A percentile compares a stretch with the other conserved stretches of the same genome.
Conservation (phyloP, 768 basidiomycete species). For the Saitozyma podzolica region DNA sequence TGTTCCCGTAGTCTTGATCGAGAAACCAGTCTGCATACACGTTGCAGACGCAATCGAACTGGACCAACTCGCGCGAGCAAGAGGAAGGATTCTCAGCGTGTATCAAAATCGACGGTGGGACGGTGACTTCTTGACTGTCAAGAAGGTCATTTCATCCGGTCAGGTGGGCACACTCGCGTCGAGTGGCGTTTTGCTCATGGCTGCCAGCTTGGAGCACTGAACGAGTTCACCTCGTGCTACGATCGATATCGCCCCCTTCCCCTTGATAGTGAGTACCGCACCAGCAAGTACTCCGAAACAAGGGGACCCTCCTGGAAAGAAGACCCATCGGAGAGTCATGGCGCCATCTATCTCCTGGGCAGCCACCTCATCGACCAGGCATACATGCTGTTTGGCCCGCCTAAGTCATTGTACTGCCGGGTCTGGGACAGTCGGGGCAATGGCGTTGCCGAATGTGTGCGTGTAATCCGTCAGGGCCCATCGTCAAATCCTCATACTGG, state of each 20-base stretch:
- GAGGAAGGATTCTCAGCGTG: constrained; percentile 16
- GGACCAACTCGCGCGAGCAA: constrained; percentile 16
- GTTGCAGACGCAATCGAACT: constrained; percentile 10
- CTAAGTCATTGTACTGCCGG: constrained; percentile 1
- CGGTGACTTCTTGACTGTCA: constrained; percentile 25
- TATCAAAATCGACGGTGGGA: constrained; percentile 35
- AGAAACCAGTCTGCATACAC: constrained; percentile 11
- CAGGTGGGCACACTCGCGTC: neutral
- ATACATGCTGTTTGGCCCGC: constrained; percentile 8
- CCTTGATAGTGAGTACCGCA: no score
- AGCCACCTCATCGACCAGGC: constrained; percentile 12
- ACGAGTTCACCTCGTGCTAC: constrained; percentile 23
- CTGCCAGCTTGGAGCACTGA: constrained; percentile 15
- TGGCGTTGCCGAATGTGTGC: no score
- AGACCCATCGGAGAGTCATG: constrained; percentile 4
- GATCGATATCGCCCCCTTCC: constrained; percentile 6
- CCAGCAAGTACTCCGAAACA: neutral
- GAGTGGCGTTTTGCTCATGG: neutral
- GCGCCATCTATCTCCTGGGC: constrained; percentile 6
- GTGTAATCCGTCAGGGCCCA: no score
- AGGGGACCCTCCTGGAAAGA: constrained; percentile 1
- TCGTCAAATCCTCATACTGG: no score
- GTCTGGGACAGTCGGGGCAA: constrained; percentile 3
- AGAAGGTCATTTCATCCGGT: constrained; percentile 15
- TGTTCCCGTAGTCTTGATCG: constrained; percentile 12